A percentile compares a stretch with the other conserved stretches of the same genome.
Conservation (phyloP, 768 basidiomycete genomes). For the Sutorius australiensis region DNA sequence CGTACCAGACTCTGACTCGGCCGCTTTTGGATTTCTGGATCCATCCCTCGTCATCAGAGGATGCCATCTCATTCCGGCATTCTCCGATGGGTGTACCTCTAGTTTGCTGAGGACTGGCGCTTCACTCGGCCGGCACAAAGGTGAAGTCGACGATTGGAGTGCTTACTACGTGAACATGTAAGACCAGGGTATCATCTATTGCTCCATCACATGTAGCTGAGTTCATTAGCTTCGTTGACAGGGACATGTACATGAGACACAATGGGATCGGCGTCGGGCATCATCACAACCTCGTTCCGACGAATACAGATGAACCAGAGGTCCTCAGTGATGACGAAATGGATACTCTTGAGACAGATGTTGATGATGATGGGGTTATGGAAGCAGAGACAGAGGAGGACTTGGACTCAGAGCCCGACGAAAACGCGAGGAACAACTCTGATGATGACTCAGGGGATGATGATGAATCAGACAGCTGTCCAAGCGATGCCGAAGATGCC, state of each 20-base stretch:
- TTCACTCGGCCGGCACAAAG: not conserved
- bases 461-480: too few species aligned
- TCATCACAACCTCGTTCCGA: not conserved
- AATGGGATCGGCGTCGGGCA: slow-evolving; percentile 30
- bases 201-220: not conserved
- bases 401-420: too few species aligned
- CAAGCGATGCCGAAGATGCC: too few species aligned
- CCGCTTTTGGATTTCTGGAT: slow-evolving; percentile 37
- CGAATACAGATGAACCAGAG: not conserved
- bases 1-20: slow-evolving; percentile 10
- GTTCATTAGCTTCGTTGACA: slow-evolving; percentile 5
- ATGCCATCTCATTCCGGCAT: slow-evolving; percentile 35
- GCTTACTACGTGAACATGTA: slow-evolving; percentile 29
- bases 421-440: too few species aligned
- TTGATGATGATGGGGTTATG: too few species aligned
- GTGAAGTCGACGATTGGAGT: slow-evolving; percentile 15
- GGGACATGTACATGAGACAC: slow-evolving; percentile 31
- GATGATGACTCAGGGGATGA: too few species aligned
- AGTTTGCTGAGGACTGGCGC: not conserved
- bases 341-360: not conserved
- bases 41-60: slow-evolving; percentile 29
- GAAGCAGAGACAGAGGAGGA: too few species aligned
- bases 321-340: not conserved
- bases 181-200: not conserved
- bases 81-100: slow-evolving; percentile 14